phyloP scores from a whole-genome alignment of 441 rosid genomes.

The Daphne laureola region DNA sequence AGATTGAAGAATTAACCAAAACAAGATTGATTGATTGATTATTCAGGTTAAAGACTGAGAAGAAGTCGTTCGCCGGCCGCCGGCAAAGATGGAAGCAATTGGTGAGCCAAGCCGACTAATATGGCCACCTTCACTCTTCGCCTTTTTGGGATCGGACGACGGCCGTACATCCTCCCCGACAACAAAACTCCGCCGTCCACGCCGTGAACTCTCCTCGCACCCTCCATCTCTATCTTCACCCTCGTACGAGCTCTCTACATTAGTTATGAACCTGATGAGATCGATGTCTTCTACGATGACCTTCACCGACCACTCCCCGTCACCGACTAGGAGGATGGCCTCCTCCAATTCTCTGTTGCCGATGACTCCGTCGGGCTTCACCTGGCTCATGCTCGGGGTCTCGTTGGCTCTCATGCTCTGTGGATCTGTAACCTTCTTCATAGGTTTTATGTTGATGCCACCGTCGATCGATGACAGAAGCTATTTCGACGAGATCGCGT shows the following conservation, averaged over 20 bases:
- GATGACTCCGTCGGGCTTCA: conserved; percentile 80
- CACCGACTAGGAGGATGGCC: conserved; percentile 21
- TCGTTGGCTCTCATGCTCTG: conserved; percentile 76
- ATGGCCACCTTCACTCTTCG: no score
- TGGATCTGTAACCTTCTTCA: conserved; percentile 89
- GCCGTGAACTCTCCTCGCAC: no score
- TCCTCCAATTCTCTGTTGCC: conserved; percentile 23
- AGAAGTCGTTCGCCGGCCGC: no score
- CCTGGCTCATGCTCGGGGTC: conserved; percentile 68
- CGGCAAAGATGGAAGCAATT: no score
- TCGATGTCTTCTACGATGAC: conserved; percentile 48
- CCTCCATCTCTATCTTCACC: no score
- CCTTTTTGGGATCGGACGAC: no score
- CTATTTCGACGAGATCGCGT: conserved; percentile 68
- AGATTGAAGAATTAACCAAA: no score
- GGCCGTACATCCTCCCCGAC: no score
- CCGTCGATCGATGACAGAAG: conserved; percentile 59
- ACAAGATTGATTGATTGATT: no score
- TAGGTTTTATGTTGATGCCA: conserved; percentile 94
- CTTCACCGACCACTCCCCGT: conserved; percentile 30
- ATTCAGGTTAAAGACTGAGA: no score
- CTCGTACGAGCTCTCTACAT: conserved; percentile 58
- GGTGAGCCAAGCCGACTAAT: no score
- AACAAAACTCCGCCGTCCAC: no score
- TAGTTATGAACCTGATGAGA: conserved; percentile 60